Evolutionary conservation across 768 basidiomycete genomes (phyloP), one percentile per base, ranked within the genome.

Genomic region (Neoboletus magnificus): DNA sequence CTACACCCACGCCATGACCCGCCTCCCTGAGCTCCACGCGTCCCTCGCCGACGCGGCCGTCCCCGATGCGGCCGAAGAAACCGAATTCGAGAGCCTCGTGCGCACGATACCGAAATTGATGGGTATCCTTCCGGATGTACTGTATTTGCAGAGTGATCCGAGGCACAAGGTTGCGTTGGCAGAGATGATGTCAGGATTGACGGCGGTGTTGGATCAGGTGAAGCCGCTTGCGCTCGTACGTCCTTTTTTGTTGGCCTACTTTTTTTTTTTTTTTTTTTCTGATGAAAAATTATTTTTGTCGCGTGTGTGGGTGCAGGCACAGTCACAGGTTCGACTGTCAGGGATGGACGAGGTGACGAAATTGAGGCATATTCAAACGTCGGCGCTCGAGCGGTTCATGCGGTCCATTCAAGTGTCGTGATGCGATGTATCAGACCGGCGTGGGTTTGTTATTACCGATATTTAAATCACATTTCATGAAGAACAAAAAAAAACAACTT

Each of bases 111-210:
- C 89, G 1, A 83, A 78, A 62, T 74, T 91, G 30, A 83, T 93
- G 52, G 77, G 77, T 4, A 71, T 85, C 29, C 73, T 93, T 1
- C 89, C 91, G 1, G 85, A 89, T 57, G 76, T 90, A 5, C 72
- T 91, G 29, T 76, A 74, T 52, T 77, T 86, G 48, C 73, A 76
- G 25, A 70, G 72, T 39, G 83, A 91, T 60, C 70, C 77, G n/a
- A 76, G 86, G 50, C 87, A 90, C 69, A 79, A 74, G 52, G 86
- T 86, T 11, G 89, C 89, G 5, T 64, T 89, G 44, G 80, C 86
- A 27, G 84, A 85, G 62, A 92, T 93, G 87, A 79, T 85, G 45
- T 75, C 80, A 3, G 76, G 78, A n/a, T 65, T 93, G 55, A 77
- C 87, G 39, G 70, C 71, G 20, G 73, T 80, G 37, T 77, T 87